Percentiles rank a stretch among this genome's conserved stretches.
These are phyloP conservation scores for Panicum hallii DNA, from an alignment of 202 grass and related monocot species.

Conservation along the genomic window DNA sequence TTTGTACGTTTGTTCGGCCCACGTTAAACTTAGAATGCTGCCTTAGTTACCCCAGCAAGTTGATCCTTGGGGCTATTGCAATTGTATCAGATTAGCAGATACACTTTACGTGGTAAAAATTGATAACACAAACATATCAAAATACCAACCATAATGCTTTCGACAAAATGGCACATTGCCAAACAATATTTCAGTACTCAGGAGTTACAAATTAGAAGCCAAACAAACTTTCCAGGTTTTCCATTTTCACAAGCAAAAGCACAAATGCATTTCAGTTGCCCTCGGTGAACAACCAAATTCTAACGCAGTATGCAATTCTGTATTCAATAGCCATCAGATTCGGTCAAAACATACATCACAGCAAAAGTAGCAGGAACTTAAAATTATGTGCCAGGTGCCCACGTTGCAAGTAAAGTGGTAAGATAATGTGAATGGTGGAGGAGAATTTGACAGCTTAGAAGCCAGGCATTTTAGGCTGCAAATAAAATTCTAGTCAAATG, in stretches of 20 bases:
- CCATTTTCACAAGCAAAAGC: not conserved
- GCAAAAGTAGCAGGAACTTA: conserved; percentile 4
- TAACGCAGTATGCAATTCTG: conserved; percentile 17
- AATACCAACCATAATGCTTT: not conserved
- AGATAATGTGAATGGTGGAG: conserved; percentile 2
- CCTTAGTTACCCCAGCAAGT: not conserved
- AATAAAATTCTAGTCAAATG: conserved; percentile 44
- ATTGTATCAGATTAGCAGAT: not conserved
- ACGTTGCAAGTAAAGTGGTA: conserved; percentile 4
- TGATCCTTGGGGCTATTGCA: not conserved
- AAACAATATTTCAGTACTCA: not conserved
- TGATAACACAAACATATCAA: not conserved
- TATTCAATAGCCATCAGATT: conserved; percentile 22
- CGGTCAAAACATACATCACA: conserved; percentile 36
- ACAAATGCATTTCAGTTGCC: not conserved
- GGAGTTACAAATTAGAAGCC: not conserved
- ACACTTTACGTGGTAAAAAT: not conserved
- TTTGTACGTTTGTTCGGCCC: not conserved
- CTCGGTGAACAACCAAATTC: not conserved
- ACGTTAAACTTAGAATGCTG: too few species aligned
- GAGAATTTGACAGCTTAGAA: conserved; percentile 40
- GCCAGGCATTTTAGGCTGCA: conserved; percentile 16
- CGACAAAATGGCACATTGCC: not conserved
- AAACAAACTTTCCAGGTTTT: conserved; percentile 3
- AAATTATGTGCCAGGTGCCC: not conserved